Conservation (phyloP, 176 grass and related monocot genomes). For the Aegilops tauschii region DNA sequence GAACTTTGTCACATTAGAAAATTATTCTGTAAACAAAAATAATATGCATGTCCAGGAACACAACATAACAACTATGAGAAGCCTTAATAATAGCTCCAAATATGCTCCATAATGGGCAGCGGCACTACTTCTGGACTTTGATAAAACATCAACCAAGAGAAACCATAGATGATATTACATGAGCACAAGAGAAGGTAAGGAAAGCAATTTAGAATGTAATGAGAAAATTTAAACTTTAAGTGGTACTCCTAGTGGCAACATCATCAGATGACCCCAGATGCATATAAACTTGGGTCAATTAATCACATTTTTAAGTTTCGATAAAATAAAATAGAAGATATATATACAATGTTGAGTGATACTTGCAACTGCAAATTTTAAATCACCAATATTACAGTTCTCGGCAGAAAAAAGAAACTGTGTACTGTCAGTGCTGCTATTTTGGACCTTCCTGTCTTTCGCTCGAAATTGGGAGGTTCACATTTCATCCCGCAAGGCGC, state of each 20-base stretch:
- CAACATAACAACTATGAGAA: background rate
- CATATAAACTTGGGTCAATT: background rate
- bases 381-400: background rate
- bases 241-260: background rate
- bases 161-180: background rate
- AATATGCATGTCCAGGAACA: slow-evolving; percentile 3
- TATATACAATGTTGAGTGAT: background rate
- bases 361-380: background rate
- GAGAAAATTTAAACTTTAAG: background rate
- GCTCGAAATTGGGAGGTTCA: background rate
- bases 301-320: background rate
- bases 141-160: background rate
- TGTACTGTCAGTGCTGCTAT: background rate
- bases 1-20: background rate
- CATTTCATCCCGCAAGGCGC: background rate
- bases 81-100: background rate
- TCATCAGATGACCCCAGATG: background rate
- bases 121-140: background rate
- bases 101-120: background rate
- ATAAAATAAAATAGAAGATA: background rate
- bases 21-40: background rate
- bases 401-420: background rate
- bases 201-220: background rate
- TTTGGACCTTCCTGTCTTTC: background rate
- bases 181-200: background rate